Evolutionary conservation across 176 grass and related monocot species (phyloP), one percentile per base, ranked within the genome.

Genomic region (Phoenix dactylifera): DNA sequence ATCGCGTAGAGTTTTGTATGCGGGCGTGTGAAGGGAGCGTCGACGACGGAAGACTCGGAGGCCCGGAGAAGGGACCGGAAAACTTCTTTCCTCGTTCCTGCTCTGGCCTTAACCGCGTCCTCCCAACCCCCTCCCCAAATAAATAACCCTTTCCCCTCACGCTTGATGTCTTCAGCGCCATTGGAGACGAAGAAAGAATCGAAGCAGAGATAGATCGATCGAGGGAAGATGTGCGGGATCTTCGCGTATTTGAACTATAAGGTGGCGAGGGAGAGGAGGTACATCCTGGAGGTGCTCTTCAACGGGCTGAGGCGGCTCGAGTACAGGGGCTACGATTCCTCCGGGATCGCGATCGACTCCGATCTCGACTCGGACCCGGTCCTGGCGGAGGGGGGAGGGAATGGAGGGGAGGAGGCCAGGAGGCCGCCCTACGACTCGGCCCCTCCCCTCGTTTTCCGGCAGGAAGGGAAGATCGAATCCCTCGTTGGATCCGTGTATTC

Each of bases 381-480:
- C 50, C 1, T 16, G n/a, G 52, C 3, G 7, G 18, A 20, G 4
- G 52, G 35, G 1, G 35, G 35, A 44, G 35, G 1, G 4, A 44
- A 56, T 56, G 18, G 60, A 15, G 49, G 25, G 10, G 64, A 26
- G 16, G 25, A 55, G 32, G 60, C 22, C 20, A n/a, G 23, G 50
- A 35, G 16, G 20, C 62, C 19, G 19, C 80, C 68, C 0, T 77
- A 83, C 50, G 30, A 28, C 16, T 76, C 81, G 17, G 60, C 76
- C 16, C 22, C 70, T 5, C 81, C 84, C 14, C 73, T 98, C 32
- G 84, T 98, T 15, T 98, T 89, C 80, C 93, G 93, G 15, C 79
- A 92, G 79, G 87, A 98, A 69, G 93, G 93, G 65, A 98, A 98
- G 84, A 98, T 98, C 65, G 93, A 92, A 81, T 80, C 71, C 32